These are phyloP conservation scores for Meredithiella fracta DNA, from an alignment of 2,329 filamentous ascomycete genomes.

Conservation along the genomic window DNA sequence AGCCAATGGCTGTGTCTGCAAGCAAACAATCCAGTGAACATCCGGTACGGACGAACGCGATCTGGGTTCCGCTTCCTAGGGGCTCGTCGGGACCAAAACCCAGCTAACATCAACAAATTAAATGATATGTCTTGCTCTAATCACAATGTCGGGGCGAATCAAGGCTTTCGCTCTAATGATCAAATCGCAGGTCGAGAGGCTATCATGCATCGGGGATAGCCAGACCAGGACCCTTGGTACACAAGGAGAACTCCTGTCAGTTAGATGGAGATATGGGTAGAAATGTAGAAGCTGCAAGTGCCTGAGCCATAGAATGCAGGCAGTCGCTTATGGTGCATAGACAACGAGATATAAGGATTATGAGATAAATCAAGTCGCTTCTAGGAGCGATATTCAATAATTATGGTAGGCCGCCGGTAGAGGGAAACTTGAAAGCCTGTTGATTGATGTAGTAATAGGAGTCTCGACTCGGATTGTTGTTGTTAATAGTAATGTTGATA, in stretches of 20 bases:
- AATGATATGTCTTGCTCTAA: background rate
- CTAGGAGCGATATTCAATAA: background rate
- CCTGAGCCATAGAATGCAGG: background rate
- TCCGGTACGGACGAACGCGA: background rate
- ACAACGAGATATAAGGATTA: background rate
- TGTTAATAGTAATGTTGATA: background rate
- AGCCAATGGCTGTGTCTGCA: background rate
- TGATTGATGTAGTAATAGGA: background rate
- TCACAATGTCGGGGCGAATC: background rate
- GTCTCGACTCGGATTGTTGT: background rate
- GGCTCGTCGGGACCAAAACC: background rate
- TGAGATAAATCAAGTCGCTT: slow-evolving; percentile 1
- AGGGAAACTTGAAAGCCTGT: background rate
- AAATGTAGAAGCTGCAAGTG: background rate
- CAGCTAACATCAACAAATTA: background rate
- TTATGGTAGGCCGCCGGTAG: background rate
- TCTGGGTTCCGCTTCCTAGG: background rate
- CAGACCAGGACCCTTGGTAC: background rate
- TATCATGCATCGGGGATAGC: background rate
- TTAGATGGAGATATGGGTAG: background rate
- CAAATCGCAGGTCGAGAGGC: background rate
- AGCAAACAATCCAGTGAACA: background rate
- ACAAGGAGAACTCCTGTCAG: background rate
- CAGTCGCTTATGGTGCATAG: slow-evolving; percentile 1
- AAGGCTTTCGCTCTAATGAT: background rate